Conservation (phyloP, 1,139 yeast species). For the Meyerozyma smithsonii region DNA sequence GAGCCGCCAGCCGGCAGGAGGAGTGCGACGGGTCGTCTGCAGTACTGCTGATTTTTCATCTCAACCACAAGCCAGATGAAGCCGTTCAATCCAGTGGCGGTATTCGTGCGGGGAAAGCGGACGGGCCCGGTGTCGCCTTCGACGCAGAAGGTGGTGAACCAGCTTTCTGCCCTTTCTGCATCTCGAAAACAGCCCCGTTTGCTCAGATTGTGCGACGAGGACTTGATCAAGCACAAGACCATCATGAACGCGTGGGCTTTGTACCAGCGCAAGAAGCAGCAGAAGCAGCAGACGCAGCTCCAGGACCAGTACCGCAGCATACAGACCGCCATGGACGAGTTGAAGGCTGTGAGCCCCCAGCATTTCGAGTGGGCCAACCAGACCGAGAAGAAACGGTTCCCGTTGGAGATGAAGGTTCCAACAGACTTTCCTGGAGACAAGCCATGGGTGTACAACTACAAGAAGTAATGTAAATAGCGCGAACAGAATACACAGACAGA, state of each 20-base stretch:
- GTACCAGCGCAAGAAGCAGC: constrained; percentile 47
- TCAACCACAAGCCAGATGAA: not conserved
- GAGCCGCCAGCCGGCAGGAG: too few species aligned
- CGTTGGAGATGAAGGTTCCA: constrained; percentile 80
- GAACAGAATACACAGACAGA: not conserved
- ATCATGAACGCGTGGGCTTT: constrained; percentile 81
- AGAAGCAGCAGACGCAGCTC: constrained; percentile 42
- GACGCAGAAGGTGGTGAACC: constrained; percentile 64
- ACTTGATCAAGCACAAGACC: constrained; percentile 77
- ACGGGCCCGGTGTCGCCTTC: constrained; percentile 44
- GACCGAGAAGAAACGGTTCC: constrained; percentile 54
- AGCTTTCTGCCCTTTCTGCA: constrained; percentile 82
- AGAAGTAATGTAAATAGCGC: constrained; percentile 8
- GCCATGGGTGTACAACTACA: constrained; percentile 71
- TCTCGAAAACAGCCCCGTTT: constrained; percentile 83
- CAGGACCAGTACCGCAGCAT: constrained; percentile 64
- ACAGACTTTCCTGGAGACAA: constrained; percentile 86
- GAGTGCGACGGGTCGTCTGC: too few species aligned
- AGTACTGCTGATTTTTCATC: constrained; percentile 1
- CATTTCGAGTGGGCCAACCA: constrained; percentile 50
- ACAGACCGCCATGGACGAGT: constrained; percentile 67
- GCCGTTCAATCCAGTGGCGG: constrained; percentile 3
- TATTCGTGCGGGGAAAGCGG: constrained; percentile 36
- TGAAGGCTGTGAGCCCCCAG: constrained; percentile 44
- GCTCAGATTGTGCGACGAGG: constrained; percentile 73